Conservation (phyloP, 2,329 filamentous ascomycete genomes). For the Diaporthe destruens region DNA sequence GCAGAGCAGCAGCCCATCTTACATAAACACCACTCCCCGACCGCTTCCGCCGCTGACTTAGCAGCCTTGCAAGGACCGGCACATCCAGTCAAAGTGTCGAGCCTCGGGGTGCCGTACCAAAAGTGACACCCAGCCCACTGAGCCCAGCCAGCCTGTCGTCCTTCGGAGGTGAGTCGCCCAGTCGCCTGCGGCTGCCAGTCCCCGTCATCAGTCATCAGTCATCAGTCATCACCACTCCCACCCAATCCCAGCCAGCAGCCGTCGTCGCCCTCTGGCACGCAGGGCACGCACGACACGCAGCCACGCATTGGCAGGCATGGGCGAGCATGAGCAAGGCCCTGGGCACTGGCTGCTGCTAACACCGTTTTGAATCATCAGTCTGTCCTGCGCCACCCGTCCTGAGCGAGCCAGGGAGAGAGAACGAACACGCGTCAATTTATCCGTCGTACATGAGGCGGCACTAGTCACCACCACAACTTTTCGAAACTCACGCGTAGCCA, state of each 20-base stretch:
- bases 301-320: too few relatives aligned
- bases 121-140: conserved; percentile 5
- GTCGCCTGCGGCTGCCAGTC: conserved; percentile 29
- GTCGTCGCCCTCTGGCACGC: neutral
- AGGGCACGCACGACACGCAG: neutral
- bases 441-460: conserved; percentile 25
- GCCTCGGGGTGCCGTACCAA: conserved; percentile 13
- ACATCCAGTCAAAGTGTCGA: conserved; percentile 31
- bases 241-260: neutral
- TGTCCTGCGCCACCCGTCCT: neutral
- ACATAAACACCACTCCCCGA: conserved; percentile 41
- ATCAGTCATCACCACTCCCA: conserved; percentile 20
- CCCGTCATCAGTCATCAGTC: conserved; percentile 22
- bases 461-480: conserved; percentile 2
- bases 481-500: neutral
- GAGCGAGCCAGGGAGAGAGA: conserved; percentile 8
- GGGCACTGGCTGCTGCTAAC: conserved; percentile 30
- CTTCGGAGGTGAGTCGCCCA: conserved; percentile 39
- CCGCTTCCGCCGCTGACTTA: conserved; percentile 40
- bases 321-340: neutral
- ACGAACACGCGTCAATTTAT: conserved; percentile 20
- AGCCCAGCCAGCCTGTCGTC: conserved; percentile 25
- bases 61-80: conserved; percentile 36
- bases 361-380: conserved; percentile 30
- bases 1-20: conserved; percentile 34